Base-by-base conservation (phyloP, 768 basidiomycete species). In the Lepiota brunneoincarnata region DNA sequence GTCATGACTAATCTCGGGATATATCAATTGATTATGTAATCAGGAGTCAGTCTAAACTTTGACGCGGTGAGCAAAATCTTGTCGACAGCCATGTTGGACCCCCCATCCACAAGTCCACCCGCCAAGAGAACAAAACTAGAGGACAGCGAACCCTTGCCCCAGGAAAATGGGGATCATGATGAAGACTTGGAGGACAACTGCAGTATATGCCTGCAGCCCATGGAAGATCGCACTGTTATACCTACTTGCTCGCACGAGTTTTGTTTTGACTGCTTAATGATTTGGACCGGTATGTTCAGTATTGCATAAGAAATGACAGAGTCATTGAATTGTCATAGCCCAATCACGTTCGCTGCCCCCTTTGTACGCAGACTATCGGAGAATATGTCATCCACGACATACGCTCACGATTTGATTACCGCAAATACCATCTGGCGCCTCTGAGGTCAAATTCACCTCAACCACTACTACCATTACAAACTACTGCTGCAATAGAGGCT, bases 221-320 rank as follows among this genome's bases (percentile, higher is more conserved):
- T 94, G 48, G 73, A 77, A 12, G 92, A 97, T 71, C 75, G 89
- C 41, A 89, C 93, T 0, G 78, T 95, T 36, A 75, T 96, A 21
- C 91, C 93, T 1, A 78, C 75, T 6, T 97, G 94, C 68, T 89
- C 91, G 1, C 94, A 98, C 73, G 89, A 91, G 63, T 95, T 95
- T 64, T 98, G 94, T 63, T 96, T 96, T 59, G 89, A 91, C 52
- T 98, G 94, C 66, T 76, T 97, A 20, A 72, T 88, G 43, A 70
- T 93, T 1, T 96, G 93, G 94, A 81, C 89, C 49, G 86, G 90
- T 90, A 56, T 59, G 79, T 71, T n/a, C 18, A n/a, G 23, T 17
- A 7, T 40, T 38, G 34, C 34, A 31, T 20, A 24, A 21, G 4
- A 41, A 24, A 28, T 47, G 18, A 41, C 36, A 17, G 7, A 17